These are phyloP conservation scores for Curvularia lunata DNA, from an alignment of 2,329 filamentous ascomycete species.

Conservation along the genomic window DNA sequence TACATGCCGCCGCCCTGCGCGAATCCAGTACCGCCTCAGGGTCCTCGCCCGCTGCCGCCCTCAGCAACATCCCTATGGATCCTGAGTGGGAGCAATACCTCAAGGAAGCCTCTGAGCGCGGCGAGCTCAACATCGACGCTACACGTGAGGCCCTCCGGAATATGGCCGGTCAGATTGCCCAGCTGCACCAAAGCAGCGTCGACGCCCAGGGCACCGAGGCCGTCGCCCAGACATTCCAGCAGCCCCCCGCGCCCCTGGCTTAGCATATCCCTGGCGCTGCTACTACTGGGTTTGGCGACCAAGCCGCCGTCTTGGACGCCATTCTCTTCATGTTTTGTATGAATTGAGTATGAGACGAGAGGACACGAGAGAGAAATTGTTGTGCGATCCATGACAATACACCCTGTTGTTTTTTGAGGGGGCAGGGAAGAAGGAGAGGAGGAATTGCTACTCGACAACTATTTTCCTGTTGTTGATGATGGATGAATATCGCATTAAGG, in stretches of 20 bases:
- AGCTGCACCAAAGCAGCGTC: conserved; percentile 28
- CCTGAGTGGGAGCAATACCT: conserved; percentile 78
- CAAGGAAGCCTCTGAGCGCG: conserved; percentile 71
- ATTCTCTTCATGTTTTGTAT: background rate
- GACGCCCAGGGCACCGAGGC: conserved; percentile 18
- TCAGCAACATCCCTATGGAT: conserved; percentile 66
- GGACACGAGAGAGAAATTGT: background rate
- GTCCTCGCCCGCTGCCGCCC: conserved; percentile 49
- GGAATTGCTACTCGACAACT: too few species aligned
- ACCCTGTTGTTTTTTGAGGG: background rate
- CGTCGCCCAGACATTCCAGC: conserved; percentile 14
- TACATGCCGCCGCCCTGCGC: conserved; percentile 67
- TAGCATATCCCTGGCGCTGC: conserved; percentile 8
- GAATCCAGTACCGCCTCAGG: conserved; percentile 53
- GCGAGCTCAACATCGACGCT: conserved; percentile 50
- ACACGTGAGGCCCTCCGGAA: conserved; percentile 40
- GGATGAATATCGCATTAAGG: background rate
- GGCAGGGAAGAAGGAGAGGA: background rate
- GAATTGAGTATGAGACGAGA: background rate
- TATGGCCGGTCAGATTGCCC: conserved; percentile 40
- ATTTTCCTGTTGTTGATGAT: background rate
- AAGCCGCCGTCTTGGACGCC: background rate
- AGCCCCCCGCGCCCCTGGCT: conserved; percentile 32
- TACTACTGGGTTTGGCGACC: background rate
- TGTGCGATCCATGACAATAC: background rate